Evolutionary conservation across 805 yeast genomes (phyloP).

Genomic region (Cyberlindnera xishuangbannaensis): DNA sequence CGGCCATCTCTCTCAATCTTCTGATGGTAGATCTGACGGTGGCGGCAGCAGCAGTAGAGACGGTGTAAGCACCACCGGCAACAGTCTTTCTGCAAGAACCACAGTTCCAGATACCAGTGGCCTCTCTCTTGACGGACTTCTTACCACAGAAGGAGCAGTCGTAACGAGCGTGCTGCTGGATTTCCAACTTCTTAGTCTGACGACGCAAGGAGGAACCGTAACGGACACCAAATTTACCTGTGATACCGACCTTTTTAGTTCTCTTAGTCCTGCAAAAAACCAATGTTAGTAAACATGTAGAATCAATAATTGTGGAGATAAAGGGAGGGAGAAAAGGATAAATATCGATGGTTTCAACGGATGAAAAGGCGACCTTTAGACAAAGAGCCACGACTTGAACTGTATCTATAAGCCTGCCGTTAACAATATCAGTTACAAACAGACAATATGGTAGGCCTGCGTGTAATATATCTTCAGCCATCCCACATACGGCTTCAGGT

Average conservation of each 20-base stretch:
- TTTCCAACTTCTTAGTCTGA: conserved; percentile 98
- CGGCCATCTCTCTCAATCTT: conserved; percentile 99
- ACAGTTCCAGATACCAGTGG: conserved; percentile 99
- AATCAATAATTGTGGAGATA: neutral
- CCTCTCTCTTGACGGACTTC: conserved; percentile 95
- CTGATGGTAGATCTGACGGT: conserved; percentile 99
- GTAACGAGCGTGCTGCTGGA: conserved; percentile 98
- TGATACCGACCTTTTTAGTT: conserved; percentile 99
- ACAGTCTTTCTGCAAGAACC: conserved; percentile 90
- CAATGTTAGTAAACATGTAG: conserved; percentile 35
- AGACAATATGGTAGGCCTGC: too few species aligned
- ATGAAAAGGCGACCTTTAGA: too few species aligned
- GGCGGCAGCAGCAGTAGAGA: conserved; percentile 99
- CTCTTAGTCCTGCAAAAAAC: conserved; percentile 85
- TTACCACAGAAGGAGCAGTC: conserved; percentile 99
- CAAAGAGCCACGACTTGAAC: too few species aligned
- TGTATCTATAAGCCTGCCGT: too few species aligned
- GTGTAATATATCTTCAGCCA: too few species aligned
- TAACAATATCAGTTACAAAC: too few species aligned
- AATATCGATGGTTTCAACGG: neutral
- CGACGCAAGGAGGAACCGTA: conserved; percentile 99
- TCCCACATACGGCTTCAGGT: too few species aligned
- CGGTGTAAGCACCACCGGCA: conserved; percentile 99
- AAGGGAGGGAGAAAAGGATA: neutral
- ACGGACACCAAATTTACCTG: conserved; percentile 99